Conservation (phyloP, 31 red algal species). For the Porphyra umbilicalis region DNA sequence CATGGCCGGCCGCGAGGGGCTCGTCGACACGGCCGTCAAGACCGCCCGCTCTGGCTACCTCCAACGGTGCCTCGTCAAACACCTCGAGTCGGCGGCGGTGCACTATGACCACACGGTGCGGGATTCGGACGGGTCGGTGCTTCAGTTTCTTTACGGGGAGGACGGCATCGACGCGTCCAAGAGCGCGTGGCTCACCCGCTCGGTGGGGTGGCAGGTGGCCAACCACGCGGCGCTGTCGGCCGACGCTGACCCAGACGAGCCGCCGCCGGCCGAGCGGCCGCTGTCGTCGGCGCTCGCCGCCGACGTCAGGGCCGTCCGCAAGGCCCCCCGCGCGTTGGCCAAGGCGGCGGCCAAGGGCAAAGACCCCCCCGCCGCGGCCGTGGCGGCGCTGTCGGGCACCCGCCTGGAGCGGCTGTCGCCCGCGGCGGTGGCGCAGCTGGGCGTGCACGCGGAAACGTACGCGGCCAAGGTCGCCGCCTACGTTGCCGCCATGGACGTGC, state of each 20-base stretch:
- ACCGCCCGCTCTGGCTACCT: constrained; percentile 98
- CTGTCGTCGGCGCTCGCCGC: constrained; percentile 68
- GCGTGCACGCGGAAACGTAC: neutral
- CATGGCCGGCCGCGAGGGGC: constrained; percentile 97
- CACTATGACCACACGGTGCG: constrained; percentile 91
- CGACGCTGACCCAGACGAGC: neutral
- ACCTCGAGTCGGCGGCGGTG: constrained; percentile 72
- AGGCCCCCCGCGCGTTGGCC: constrained; percentile 75
- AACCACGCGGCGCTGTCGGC: constrained; percentile 9
- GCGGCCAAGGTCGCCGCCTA: neutral
- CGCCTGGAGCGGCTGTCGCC: neutral
- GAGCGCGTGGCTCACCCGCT: constrained; percentile 57
- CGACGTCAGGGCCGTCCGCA: constrained; percentile 74
- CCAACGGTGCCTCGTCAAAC: constrained; percentile 92
- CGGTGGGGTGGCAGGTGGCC: constrained; percentile 56
- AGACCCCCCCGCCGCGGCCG: constrained; percentile 82
- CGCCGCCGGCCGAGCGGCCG: constrained; percentile 29
- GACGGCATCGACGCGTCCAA: constrained; percentile 95
- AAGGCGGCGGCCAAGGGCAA: constrained; percentile 93
- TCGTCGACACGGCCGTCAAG: constrained; percentile 93
- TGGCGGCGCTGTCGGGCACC: constrained; percentile 54
- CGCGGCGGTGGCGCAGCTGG: neutral
- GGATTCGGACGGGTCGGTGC: constrained; percentile 57
- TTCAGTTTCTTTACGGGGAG: constrained; percentile 99
- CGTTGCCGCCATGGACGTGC: neutral